Evolutionary conservation across 2,329 filamentous ascomycete species (phyloP).

Genomic region (Aspergillus alliaceus): DNA sequence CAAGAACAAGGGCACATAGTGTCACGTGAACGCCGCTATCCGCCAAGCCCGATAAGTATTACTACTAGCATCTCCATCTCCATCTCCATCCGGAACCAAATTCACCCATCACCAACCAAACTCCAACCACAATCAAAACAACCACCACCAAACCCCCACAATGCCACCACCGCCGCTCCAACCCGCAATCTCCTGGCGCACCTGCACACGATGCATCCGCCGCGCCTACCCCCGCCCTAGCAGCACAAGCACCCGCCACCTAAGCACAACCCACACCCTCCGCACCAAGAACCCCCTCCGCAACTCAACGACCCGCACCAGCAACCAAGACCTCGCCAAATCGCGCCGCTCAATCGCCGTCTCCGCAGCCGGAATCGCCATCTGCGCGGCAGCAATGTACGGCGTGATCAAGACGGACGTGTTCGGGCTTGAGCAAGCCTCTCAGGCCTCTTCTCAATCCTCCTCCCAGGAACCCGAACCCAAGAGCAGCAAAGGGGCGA

Average conservation of each 20-base stretch:
- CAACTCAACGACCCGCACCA: constrained; percentile 17
- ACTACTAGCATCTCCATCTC: background rate
- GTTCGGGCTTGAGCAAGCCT: constrained; percentile 25
- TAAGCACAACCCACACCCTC: constrained; percentile 30
- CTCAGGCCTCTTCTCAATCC: no score
- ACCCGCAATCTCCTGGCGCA: constrained; percentile 23
- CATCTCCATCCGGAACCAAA: background rate
- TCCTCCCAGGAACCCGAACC: constrained; percentile 10
- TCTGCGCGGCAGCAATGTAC: constrained; percentile 42
- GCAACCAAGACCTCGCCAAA: constrained; percentile 25
- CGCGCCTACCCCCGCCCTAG: constrained; percentile 18
- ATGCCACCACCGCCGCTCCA: constrained; percentile 18
- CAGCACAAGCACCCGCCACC: constrained; percentile 10
- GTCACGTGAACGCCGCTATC: background rate
- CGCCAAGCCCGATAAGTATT: background rate
- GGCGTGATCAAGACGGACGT: constrained; percentile 40
- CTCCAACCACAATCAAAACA: background rate
- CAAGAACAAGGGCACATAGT: background rate
- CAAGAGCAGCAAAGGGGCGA: constrained; percentile 19
- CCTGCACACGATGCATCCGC: constrained; percentile 26
- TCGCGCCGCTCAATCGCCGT: constrained; percentile 33
- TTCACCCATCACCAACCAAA: background rate
- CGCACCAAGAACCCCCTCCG: constrained; percentile 34
- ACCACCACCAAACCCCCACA: background rate
- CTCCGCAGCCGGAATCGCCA: constrained; percentile 39